Evolutionary conservation across 352 stramenopile species (phyloP).

Genomic region (Blastocystis hominis): DNA sequence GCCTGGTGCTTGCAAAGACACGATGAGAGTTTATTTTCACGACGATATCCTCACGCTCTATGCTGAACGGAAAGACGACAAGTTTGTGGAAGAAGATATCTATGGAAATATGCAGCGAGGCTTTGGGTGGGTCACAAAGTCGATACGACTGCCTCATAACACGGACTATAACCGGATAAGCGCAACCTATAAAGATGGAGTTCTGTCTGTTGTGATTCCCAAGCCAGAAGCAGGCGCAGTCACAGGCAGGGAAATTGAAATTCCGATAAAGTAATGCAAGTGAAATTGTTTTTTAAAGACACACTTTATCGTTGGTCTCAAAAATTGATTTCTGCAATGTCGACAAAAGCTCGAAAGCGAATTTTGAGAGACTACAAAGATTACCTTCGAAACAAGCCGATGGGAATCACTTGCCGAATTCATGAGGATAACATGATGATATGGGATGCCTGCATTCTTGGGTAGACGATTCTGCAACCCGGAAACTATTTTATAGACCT

Average conservation of each 20-base stretch:
- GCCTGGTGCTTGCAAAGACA: background rate
- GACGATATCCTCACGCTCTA: slow-evolving; percentile 3
- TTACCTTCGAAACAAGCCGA: slow-evolving; percentile 5
- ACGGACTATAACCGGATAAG: background rate
- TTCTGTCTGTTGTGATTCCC: background rate
- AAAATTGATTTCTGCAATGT: background rate
- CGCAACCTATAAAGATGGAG: background rate
- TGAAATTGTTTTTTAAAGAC: background rate
- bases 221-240: background rate
- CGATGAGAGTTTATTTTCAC: background rate
- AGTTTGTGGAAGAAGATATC: background rate
- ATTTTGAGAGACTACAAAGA: slow-evolving; percentile 33
- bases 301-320: background rate
- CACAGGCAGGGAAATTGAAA: background rate
- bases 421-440: slow-evolving; percentile 57
- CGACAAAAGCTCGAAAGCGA: slow-evolving; percentile 29
- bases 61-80: background rate
- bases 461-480: slow-evolving; percentile 63
- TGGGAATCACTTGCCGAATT: slow-evolving; percentile 44
- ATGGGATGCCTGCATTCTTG: slow-evolving; percentile 77
- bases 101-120: slow-evolving; percentile 17
- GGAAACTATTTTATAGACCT: slow-evolving; percentile 67
- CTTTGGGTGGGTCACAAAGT: background rate
- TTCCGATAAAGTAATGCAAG: slow-evolving; percentile 14
- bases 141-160: slow-evolving; percentile 24